Evolutionary conservation across 208 protist genomes (phyloP), one percentile per base, ranked within the genome.

Genomic region (Crithidia acanthocephali): DNA sequence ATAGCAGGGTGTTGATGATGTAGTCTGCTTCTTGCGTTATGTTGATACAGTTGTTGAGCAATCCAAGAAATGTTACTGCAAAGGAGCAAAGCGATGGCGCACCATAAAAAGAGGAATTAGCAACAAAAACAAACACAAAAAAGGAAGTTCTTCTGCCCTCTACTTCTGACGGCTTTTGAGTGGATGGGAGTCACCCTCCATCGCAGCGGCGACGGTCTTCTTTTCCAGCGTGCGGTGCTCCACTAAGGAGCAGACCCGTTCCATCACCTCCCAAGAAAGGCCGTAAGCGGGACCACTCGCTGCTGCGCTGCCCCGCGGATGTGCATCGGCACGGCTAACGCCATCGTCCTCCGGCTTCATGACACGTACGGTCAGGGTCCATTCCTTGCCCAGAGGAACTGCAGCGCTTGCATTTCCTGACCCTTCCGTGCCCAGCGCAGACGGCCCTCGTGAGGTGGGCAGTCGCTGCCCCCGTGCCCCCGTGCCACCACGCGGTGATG

Each of bases 241-340:
- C 1, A 82, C 66, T 5, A 30, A 22, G 16, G 58, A 25, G 40
- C 71, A 77, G 18, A 68, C 71, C 16, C 63, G 57, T 48, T 82
- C 76, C 66, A 77, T 48, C 53, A 74, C 70, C 23, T 82, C 71
- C 65, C 71, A 72, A 2, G 56, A 30, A 23, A 76, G 56, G 13
- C 37, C 35, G 10, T 25, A 22, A 18, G 50, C 35, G n/a, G 67
- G 50, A 20, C 40, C 33, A 18, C 42, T n/a, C 9, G 13, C 45
- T 7, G 45, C 45, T 22, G 45, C 20, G 9, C 45, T 50, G 45
- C 45, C 16, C 5, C 20, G 50, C 8, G 4, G 32, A 16, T 22
- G 22, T n/a, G 45, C 15, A 11, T 30, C 18, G 13, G 27, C 55
- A 22, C 0, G 25, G 20, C 13, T 15, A 15, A n/a, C n/a, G n/a